Percentiles rank a stretch among this genome's conserved stretches.
Conservation (phyloP, 75 land plant genomes). For the Pinus taeda region DNA sequence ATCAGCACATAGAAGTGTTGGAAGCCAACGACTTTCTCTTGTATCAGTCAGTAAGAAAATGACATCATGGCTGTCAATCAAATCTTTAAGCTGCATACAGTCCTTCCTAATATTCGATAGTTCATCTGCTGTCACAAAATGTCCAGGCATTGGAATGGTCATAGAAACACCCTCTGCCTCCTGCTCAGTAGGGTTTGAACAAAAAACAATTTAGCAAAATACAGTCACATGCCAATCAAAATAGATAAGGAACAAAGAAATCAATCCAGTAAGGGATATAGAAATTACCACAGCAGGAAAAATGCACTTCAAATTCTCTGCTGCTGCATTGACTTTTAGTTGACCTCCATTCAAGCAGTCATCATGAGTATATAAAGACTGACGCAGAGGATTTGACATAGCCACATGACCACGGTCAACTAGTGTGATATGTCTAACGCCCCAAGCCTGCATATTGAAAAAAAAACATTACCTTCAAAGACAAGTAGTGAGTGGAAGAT, state of each 20-base stretch:
- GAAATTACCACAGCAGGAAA: conserved; percentile 88
- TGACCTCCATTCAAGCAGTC: conserved; percentile 92
- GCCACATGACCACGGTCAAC: conserved; percentile 88
- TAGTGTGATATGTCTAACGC: conserved; percentile 87
- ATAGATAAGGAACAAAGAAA: conserved; percentile 1
- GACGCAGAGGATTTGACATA: conserved; percentile 96
- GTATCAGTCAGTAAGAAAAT: conserved; percentile 94
- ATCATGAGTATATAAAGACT: conserved; percentile 80
- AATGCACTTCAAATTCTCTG: conserved; percentile 64
- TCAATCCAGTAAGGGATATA: conserved; percentile 6
- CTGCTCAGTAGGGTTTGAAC: conserved; percentile 30
- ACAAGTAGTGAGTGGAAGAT: background rate
- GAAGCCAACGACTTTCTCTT: conserved; percentile 98
- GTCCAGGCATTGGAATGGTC: conserved; percentile 99
- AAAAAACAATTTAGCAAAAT: background rate
- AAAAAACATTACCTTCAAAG: background rate
- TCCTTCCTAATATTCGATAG: conserved; percentile 50
- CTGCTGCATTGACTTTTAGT: conserved; percentile 83
- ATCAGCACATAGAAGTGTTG: conserved; percentile 87
- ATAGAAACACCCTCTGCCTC: conserved; percentile 76
- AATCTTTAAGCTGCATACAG: conserved; percentile 50
- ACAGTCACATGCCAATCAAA: background rate
- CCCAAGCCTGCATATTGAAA: conserved; percentile 80
- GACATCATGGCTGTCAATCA: conserved; percentile 87
- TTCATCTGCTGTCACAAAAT: conserved; percentile 54